Evolutionary conservation across 768 basidiomycete genomes (phyloP).

Genomic region (Mycena rebaudengoi): DNA sequence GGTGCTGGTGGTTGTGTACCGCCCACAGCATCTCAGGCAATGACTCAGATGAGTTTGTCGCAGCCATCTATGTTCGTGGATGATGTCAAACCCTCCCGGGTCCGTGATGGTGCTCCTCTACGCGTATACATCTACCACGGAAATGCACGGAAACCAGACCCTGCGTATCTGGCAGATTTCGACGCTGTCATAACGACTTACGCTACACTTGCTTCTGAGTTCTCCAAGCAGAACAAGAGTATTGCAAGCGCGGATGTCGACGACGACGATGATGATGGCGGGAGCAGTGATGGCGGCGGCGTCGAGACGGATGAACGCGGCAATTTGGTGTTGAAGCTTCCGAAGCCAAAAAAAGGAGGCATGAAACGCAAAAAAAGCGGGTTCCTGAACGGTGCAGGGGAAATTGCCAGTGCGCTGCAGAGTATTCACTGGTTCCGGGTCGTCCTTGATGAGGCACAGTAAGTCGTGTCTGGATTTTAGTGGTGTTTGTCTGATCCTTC

Average conservation of each 20-base stretch:
- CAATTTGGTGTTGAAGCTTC: constrained; percentile 63
- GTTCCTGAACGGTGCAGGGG: constrained; percentile 45
- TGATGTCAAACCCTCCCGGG: constrained; percentile 44
- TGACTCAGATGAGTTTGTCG: constrained; percentile 46
- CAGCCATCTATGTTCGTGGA: constrained; percentile 39
- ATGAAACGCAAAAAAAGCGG: constrained; percentile 70
- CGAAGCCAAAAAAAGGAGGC: constrained; percentile 74
- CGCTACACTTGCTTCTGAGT: constrained; percentile 94
- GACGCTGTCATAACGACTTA: constrained; percentile 98
- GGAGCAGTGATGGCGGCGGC: constrained; percentile 69
- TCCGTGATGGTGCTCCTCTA: constrained; percentile 61
- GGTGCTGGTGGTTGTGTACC: constrained; percentile 65
- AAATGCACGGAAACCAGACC: constrained; percentile 84
- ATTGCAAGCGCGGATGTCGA: constrained; percentile 66
- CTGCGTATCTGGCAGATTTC: constrained; percentile 89
- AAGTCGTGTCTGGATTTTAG: constrained; percentile 46
- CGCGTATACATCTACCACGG: constrained; percentile 97
- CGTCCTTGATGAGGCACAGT: constrained; percentile 96
- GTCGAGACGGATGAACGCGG: constrained; percentile 76
- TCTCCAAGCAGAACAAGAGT: constrained; percentile 85
- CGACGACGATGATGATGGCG: constrained; percentile 72
- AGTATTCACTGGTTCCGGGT: constrained; percentile 96
- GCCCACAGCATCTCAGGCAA: constrained; percentile 45
- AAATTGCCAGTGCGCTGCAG: constrained; percentile 84
- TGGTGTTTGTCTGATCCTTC: constrained; percentile 6